Base-by-base conservation (phyloP, 108 stramenopile genomes). In the Pseudonitzschia multistriata region DNA sequence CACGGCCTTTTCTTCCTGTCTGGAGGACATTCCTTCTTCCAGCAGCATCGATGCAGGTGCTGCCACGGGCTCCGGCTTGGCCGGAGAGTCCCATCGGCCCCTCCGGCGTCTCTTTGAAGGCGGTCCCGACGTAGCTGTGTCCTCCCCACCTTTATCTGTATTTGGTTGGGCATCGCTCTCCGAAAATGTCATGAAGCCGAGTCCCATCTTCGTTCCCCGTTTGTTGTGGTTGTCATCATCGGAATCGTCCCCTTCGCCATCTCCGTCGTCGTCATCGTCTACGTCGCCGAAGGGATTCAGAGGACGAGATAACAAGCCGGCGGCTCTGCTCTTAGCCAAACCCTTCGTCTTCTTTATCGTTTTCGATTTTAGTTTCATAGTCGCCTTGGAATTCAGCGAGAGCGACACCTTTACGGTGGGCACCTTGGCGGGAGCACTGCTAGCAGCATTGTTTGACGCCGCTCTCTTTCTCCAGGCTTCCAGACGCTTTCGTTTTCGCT, bases 401-500 rank as follows among this genome's bases (percentile, higher is more conserved):
- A 81, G 48, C 24, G 76, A 67, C 5, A 83, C 71, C 34, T 79
- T 82, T 27, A 72, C 65, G 19, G 66, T 28, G 5, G 74, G 35
- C 33, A 48, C 48, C 14, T 24, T 10, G 31, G 68, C 29, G 11
- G 61, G 15, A 47, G 34, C 70, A 29, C 49, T 40, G 25, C 52
- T n/a, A 28, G 59, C 57, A 40, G 68, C 50, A 45, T 52, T 52
- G 8, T n/a, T 19, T 25, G 50, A 7, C n/a, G 49, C 59, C 42
- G 49, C 78, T 64, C 87, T 83, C 37, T 83, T 85, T 49, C 86
- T 77, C 93, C 93, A 94, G 29, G 87, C 89, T 68, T 88, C 90
- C 64, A 94, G 83, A 21, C 93, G 85, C 67, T 91, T 91, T 24
- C 88, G 79, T 71, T 94, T 91, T 49, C 83, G 77, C 68, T 94